phyloP scores from a whole-genome alignment of 2,329 filamentous ascomycete genomes.

The Aspergillus bombycis region DNA sequence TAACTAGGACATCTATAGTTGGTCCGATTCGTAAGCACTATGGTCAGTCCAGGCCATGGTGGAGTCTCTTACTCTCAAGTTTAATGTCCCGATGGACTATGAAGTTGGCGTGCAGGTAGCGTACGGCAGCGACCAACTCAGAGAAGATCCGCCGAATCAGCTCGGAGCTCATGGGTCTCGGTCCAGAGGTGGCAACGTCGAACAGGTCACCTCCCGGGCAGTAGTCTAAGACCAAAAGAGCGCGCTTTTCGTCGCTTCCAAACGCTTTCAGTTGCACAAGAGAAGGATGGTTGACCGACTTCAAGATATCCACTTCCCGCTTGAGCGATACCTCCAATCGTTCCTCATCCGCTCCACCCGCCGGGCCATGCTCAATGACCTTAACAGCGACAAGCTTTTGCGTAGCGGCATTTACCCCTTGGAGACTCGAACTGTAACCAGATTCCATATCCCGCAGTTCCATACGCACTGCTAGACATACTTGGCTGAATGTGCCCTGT shows the following conservation, averaged over 20 bases:
- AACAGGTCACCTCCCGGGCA: conserved; percentile 95
- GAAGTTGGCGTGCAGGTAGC: conserved; percentile 78
- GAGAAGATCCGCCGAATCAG: conserved; percentile 85
- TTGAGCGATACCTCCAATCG: conserved; percentile 92
- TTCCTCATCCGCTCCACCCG: conserved; percentile 89
- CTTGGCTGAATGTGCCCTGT: conserved; percentile 93
- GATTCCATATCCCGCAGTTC: conserved; percentile 49
- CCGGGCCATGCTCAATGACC: conserved; percentile 91
- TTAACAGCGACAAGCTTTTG: conserved; percentile 91
- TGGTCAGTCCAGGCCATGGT: not conserved
- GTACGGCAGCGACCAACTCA: conserved; percentile 82
- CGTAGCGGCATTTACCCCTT: conserved; percentile 46
- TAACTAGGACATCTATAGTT: conserved; percentile 80
- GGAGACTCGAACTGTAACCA: conserved; percentile 12
- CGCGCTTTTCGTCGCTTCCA: conserved; percentile 79
- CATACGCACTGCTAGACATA: conserved; percentile 86
- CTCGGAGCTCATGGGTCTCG: conserved; percentile 66
- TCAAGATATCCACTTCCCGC: conserved; percentile 92
- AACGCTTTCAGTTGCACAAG: conserved; percentile 90
- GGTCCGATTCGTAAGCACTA: conserved; percentile 6
- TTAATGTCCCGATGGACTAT: conserved; percentile 98
- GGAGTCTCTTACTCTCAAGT: conserved; percentile 77
- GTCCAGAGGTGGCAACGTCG: conserved; percentile 78
- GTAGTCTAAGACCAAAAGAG: conserved; percentile 85
- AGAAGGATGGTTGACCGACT: conserved; percentile 82